Evolutionary conservation across 2,329 filamentous ascomycete genomes (phyloP), one percentile per base, ranked within the genome.

Genomic region (Nigrospora oryzae): DNA sequence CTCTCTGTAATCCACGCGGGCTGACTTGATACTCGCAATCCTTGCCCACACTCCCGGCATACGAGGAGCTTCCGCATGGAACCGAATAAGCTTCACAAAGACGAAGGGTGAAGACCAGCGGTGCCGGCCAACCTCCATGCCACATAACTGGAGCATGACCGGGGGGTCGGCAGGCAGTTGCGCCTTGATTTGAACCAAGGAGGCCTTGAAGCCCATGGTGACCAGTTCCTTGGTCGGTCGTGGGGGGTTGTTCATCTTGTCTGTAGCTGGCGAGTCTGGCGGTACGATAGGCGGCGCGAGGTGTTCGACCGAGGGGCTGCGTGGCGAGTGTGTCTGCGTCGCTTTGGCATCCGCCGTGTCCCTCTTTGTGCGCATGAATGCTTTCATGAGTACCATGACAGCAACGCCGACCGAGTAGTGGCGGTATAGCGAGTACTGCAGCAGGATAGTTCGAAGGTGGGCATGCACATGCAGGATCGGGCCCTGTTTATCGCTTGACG

Each of bases 371-470:
- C 67, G 71, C 61, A 79, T 63, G 51, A 90, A 86, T 0, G 85
- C 84, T 56, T 81, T 81, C 44, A 75, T 75, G 19, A 98, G 63
- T 3, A 94, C 87, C 59, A 82, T 83, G 19, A 77, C 69, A 10
- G 91, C 93, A 48, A 97, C 81, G 1, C 89, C 86, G 23, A 94
- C 75, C 1, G 90, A 85, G 59, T 96, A 98, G 60, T 95, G 90
- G 4, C 90, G 84, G 62, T 94, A 95, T 0, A 98, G 75, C 1
- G 94, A 98, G 60, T 97, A 97, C 42, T 94, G 85, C 8, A 95
- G 58, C 49, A 87, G 80, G 2, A 98, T 67, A 6, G 86, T 88
- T 53, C 85, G 84, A 16, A 93, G 76, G 43, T 86, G 79, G 0
- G 88, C 86, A 53, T 94, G 89, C 37, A 97, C 67, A 58, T 97